phyloP scores from a whole-genome alignment of 768 basidiomycete species.

The Phallus indusiatus region DNA sequence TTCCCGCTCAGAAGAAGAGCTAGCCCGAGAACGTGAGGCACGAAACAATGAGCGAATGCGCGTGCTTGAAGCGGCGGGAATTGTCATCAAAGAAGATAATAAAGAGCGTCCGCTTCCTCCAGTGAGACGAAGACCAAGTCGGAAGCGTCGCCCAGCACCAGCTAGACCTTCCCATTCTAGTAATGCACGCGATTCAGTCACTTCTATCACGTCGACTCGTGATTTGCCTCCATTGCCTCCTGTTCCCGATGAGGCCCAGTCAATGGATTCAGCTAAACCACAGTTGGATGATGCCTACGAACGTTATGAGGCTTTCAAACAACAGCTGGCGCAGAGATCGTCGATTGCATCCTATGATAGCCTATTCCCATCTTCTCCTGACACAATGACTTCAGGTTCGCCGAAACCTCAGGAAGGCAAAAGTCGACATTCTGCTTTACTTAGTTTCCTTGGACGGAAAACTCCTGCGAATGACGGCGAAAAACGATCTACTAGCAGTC shows the following conservation, averaged over 20 bases:
- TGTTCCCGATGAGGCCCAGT: constrained; percentile 27
- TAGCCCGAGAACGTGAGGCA: constrained; percentile 42
- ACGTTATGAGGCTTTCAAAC: constrained; percentile 77
- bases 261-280: constrained; percentile 2
- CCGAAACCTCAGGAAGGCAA: constrained; percentile 23
- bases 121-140: constrained; percentile 21
- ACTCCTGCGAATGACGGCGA: constrained; percentile 44
- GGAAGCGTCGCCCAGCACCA: constrained; percentile 38
- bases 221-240: constrained; percentile 43
- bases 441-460: constrained; percentile 56
- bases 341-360: constrained; percentile 42
- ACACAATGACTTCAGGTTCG: constrained; percentile 27
- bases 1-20: constrained; percentile 31
- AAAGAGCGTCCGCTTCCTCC: constrained; percentile 36
- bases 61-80: constrained; percentile 82
- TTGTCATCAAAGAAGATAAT: constrained; percentile 61
- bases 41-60: constrained; percentile 69
- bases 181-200: constrained; percentile 9
- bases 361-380: constrained; percentile 13
- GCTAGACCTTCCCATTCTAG: constrained; percentile 31
- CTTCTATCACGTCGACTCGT: constrained; percentile 26
- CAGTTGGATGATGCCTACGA: constrained; percentile 79
- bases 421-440: constrained; percentile 36
- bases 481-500: constrained; percentile 20
- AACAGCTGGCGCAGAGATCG: constrained; percentile 36